A percentile compares a stretch with the other conserved stretches of the same genome.
These are phyloP conservation scores for Ambrosiella cleistominuta DNA, from an alignment of 2,329 filamentous ascomycete species.

Conservation along the genomic window DNA sequence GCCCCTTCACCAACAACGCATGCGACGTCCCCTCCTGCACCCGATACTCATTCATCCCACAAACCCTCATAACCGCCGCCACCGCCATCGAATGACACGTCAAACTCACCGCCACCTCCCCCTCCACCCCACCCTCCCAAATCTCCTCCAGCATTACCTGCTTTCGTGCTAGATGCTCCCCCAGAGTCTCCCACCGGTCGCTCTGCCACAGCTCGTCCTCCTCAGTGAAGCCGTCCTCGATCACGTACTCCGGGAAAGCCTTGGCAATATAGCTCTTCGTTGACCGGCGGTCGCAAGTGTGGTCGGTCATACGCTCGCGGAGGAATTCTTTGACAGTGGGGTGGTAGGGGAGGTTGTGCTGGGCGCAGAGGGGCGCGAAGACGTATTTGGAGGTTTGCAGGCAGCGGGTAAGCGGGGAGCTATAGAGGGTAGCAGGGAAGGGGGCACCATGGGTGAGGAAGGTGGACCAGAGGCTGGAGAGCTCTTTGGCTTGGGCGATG, in stretches of 20 bases:
- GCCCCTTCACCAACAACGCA: slow-evolving; percentile 35
- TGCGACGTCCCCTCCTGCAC: slow-evolving; percentile 35
- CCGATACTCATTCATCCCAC: slow-evolving; percentile 25
- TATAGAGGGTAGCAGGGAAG: slow-evolving; percentile 36
- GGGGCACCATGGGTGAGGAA: slow-evolving; percentile 30
- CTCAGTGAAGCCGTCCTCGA: slow-evolving; percentile 39
- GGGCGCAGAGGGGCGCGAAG: slow-evolving; percentile 26
- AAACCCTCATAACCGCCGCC: slow-evolving; percentile 24
- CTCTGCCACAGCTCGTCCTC: slow-evolving; percentile 34
- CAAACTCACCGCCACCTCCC: slow-evolving; percentile 26
- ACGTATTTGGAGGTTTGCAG: slow-evolving; percentile 37
- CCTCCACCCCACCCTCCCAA: slow-evolving; percentile 21
- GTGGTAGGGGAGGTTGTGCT: slow-evolving; percentile 24
- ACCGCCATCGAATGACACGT: slow-evolving; percentile 34
- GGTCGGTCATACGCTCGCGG: slow-evolving; percentile 40
- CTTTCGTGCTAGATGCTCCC: slow-evolving; percentile 28
- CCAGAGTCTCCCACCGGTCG: slow-evolving; percentile 29
- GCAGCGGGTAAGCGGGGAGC: slow-evolving; percentile 40
- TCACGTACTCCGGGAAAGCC: slow-evolving; percentile 30
- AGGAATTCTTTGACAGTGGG: slow-evolving; percentile 40
- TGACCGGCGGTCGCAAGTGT: slow-evolving; percentile 43
- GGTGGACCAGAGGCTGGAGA: slow-evolving; percentile 33
- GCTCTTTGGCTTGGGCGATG: slow-evolving; percentile 32
- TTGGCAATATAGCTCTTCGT: slow-evolving; percentile 28
- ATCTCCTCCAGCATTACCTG: slow-evolving; percentile 28